These are phyloP conservation scores for Diutina rugosa DNA, from an alignment of 1,139 yeast genomes.

Conservation along the genomic window DNA sequence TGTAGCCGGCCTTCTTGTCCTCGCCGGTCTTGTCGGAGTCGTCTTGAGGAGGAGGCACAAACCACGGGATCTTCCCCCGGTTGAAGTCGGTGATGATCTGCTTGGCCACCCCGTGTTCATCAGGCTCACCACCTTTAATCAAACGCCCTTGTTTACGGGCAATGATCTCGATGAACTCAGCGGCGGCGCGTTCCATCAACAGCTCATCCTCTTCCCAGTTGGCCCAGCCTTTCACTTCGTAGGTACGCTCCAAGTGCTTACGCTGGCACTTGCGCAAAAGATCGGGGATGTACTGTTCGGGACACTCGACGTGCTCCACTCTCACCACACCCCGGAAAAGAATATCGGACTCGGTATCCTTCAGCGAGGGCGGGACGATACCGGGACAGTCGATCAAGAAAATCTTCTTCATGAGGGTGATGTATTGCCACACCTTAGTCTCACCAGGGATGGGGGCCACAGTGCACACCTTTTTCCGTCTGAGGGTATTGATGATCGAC, in stretches of 20 bases:
- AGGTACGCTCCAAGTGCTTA: conserved; percentile 89
- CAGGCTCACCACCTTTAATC: conserved; percentile 96
- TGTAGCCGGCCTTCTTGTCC: conserved; percentile 40
- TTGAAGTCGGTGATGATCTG: conserved; percentile 87
- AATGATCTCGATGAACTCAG: conserved; percentile 76
- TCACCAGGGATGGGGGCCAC: conserved; percentile 99
- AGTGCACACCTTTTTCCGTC: conserved; percentile 89
- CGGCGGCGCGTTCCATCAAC: conserved; percentile 39
- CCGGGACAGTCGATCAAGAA: conserved; percentile 98
- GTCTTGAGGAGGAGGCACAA: conserved; percentile 82
- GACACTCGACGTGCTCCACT: conserved; percentile 90
- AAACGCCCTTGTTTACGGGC: conserved; percentile 91
- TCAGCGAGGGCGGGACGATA: conserved; percentile 89
- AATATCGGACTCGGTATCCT: conserved; percentile 88
- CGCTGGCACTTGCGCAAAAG: conserved; percentile 75
- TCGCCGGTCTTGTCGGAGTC: conserved; percentile 39
- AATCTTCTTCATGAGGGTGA: conserved; percentile 89
- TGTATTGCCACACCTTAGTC: conserved; percentile 98
- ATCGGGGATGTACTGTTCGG: conserved; percentile 92
- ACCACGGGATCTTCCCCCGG: conserved; percentile 98
- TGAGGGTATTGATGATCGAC: conserved; percentile 82
- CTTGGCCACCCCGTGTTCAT: conserved; percentile 86
- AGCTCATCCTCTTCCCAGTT: conserved; percentile 27
- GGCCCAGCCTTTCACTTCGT: conserved; percentile 88
- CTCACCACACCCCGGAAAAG: conserved; percentile 94